Evolutionary conservation across 2,329 filamentous ascomycete species (phyloP), one percentile per base, ranked within the genome.

Genomic region (Pseudocercospora eumusae): DNA sequence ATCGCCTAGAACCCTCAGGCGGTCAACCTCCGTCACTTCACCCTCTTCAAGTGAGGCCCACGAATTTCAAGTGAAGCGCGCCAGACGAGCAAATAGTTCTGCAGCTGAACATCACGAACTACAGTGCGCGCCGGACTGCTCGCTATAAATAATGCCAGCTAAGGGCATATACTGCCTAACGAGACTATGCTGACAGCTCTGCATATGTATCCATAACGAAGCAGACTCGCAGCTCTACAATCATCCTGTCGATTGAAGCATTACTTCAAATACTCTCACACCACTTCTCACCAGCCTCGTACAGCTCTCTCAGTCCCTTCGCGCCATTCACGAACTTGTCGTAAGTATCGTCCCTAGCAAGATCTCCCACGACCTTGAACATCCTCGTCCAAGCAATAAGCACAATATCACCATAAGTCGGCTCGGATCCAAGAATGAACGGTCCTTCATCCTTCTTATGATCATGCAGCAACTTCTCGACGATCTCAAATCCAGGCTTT

Each of bases 381-480:
- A 58, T 59, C 28, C 67, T 61, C 7, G 64, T 36, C 36, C 60
- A 20, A 15, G 61, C 65, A 25, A 58, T 61, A 5, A 69, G 36
- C 20, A 68, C 42, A 23, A 67, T 56, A 56, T 69, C 68, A 8
- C 54, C 68, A 53, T 65, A 70, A n/a, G 53, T 58, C 15, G 61
- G 52, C 57, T 63, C n/a, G 36, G 60, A 65, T 0, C 66, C 66
- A 54, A 66, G 28, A 18, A 70, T 61, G 25, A 63, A 69, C 0
- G 65, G 66, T 9, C 68, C 68, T 18, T 64, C 64, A 47, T 69
- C 64, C 55, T 54, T 57, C 62, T 67, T 67, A 42, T 64, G 40
- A 52, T 62, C 44, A 11, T 31, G 57, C 40, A 69, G 9, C 10
- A 66, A 9, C n/a, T 45, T 60, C 25, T 59, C 53, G 25, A 68